Evolutionary conservation across 2,329 filamentous ascomycete species (phyloP).

Genomic region (Phoma sp.): DNA sequence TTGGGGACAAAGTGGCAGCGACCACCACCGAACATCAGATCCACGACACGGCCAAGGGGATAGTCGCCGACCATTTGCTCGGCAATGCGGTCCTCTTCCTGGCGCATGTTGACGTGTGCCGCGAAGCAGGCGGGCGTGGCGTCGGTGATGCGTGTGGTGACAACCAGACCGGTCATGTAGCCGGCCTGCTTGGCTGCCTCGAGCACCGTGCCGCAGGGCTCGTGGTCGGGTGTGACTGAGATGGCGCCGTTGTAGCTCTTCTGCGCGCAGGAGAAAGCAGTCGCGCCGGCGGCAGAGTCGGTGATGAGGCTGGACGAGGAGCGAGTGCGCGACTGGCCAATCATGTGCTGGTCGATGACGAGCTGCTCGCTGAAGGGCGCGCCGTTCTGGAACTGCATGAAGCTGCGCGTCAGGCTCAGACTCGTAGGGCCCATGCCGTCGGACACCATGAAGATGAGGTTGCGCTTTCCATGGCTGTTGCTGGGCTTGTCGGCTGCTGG

Average conservation of each 20-base stretch:
- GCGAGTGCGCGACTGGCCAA: constrained; percentile 87
- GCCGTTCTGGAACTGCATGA: constrained; percentile 77
- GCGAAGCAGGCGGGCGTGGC: constrained; percentile 96
- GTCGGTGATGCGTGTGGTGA: constrained; percentile 94
- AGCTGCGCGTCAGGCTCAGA: constrained; percentile 84
- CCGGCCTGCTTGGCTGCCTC: constrained; percentile 93
- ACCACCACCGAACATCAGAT: constrained; percentile 91
- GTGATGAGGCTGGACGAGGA: constrained; percentile 87
- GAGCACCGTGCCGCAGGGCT: constrained; percentile 88
- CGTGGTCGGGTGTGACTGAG: constrained; percentile 81
- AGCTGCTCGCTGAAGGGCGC: constrained; percentile 79
- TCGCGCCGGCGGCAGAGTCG: constrained; percentile 95
- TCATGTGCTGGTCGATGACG: constrained; percentile 84
- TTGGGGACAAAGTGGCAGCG: constrained; percentile 93
- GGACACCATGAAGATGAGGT: constrained; percentile 98
- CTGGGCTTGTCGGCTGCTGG: constrained; percentile 32
- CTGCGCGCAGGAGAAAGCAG: constrained; percentile 87
- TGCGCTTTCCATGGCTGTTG: constrained; percentile 72
- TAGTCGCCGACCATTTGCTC: constrained; percentile 91
- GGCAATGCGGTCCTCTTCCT: constrained; percentile 89
- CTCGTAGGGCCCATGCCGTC: constrained; percentile 98
- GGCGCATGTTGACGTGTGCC: constrained; percentile 79
- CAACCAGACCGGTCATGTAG: constrained; percentile 91
- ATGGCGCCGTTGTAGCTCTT: constrained; percentile 99
- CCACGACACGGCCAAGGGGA: constrained; percentile 83